Percentiles rank a stretch among this genome's conserved stretches.
phyloP scores from a whole-genome alignment of 2,329 filamentous ascomycete genomes.

The Beauveria caledonica region DNA sequence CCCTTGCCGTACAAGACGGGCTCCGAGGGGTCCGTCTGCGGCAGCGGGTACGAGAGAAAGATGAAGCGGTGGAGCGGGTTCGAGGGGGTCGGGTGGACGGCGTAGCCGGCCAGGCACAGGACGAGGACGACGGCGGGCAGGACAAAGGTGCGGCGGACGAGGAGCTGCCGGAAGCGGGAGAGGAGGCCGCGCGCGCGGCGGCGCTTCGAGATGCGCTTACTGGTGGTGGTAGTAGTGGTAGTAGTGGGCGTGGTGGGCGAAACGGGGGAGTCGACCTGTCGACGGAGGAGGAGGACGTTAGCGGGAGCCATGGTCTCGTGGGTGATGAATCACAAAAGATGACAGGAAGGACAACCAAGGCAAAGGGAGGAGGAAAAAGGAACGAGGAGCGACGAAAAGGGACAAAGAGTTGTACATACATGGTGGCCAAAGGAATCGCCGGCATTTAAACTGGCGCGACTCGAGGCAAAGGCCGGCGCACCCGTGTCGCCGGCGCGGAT shows the following conservation, averaged over 20 bases:
- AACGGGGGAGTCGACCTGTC: constrained; percentile 14
- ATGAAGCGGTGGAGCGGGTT: constrained; percentile 77
- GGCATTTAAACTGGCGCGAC: constrained; percentile 36
- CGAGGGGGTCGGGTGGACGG: constrained; percentile 63
- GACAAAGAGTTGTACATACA: not conserved
- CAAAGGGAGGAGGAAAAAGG: not conserved
- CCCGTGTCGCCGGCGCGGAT: constrained; percentile 48
- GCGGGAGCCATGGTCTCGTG: not conserved
- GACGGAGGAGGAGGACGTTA: not conserved
- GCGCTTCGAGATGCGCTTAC: constrained; percentile 43
- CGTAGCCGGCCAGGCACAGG: constrained; percentile 59
- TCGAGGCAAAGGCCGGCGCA: constrained; percentile 45
- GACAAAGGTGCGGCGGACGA: constrained; percentile 53
- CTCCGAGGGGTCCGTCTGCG: constrained; percentile 33
- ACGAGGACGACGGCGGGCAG: constrained; percentile 61
- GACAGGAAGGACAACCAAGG: not conserved
- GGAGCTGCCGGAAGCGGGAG: constrained; percentile 42
- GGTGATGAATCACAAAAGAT: not conserved
- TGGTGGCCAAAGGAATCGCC: constrained; percentile 6
- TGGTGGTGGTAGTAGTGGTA: constrained; percentile 6
- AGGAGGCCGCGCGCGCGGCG: constrained; percentile 45
- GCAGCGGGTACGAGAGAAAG: constrained; percentile 80
- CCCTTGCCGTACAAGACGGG: constrained; percentile 78
- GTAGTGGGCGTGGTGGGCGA: constrained; percentile 5
- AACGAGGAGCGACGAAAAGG: not conserved